Percentiles rank a stretch among this genome's conserved stretches.
Conservation (phyloP, 768 basidiomycete genomes). For the Boletus sensibilis region DNA sequence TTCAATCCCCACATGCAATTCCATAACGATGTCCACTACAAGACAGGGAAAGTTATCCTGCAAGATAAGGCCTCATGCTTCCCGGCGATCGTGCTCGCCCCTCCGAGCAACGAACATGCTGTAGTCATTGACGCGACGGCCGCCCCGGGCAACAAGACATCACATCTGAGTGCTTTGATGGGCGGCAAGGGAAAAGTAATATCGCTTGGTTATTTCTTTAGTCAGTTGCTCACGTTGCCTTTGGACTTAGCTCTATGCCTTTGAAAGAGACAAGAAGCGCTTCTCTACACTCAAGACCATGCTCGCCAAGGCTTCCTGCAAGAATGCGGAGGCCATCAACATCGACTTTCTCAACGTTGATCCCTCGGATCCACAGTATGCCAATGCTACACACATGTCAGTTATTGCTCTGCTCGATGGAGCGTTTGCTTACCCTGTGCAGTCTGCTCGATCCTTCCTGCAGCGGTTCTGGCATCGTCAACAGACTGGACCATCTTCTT, state of each 20-base stretch:
- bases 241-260: constrained; percentile 66
- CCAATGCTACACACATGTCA: constrained; percentile 82
- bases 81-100: constrained; percentile 83
- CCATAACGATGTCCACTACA: constrained; percentile 70
- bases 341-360: constrained; percentile 83
- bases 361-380: constrained; percentile 61
- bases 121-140: constrained; percentile 91
- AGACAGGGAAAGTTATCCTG: constrained; percentile 78
- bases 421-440: not conserved
- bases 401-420: constrained; percentile 24
- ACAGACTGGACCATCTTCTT: constrained; percentile 81
- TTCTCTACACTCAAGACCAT: constrained; percentile 83
- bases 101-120: constrained; percentile 49
- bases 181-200: constrained; percentile 72
- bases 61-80: constrained; percentile 99
- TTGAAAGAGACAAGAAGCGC: constrained; percentile 82
- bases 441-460: constrained; percentile 96
- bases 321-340: constrained; percentile 73
- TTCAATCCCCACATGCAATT: constrained; percentile 70
- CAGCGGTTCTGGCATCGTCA: constrained; percentile 91
- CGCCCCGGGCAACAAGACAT: constrained; percentile 98
- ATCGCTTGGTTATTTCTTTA: not conserved
- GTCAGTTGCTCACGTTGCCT: not conserved
- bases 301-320: constrained; percentile 79
- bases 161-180: constrained; percentile 90